A percentile compares a stretch with the other conserved stretches of the same genome.
Conservation (phyloP, 139 green algal species). For the Nannochloris sp. region DNA sequence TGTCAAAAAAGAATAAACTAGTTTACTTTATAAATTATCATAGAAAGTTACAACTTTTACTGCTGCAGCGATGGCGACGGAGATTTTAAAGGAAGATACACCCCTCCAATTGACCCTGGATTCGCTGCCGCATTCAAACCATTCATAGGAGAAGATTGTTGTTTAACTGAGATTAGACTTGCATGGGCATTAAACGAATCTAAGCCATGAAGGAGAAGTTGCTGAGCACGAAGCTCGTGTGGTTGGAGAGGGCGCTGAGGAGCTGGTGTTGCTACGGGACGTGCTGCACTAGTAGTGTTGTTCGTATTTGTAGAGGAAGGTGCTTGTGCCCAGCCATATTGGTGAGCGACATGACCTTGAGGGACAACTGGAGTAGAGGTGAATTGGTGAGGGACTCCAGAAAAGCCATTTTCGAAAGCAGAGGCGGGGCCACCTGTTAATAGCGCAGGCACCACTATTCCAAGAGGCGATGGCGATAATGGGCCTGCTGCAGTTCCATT, state of each 20-base stretch:
- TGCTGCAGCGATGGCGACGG: too few species aligned
- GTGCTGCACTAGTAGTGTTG: neutral
- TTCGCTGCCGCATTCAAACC: too few species aligned
- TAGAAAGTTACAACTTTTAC: neutral
- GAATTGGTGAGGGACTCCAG: neutral
- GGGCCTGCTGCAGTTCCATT: neutral
- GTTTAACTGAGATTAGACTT: neutral
- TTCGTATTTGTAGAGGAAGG: neutral
- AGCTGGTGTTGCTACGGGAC: neutral
- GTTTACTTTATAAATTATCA: neutral
- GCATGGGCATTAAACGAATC: neutral
- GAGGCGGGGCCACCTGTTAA: neutral
- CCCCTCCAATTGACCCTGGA: too few species aligned
- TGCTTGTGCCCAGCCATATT: neutral
- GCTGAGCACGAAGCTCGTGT: neutral
- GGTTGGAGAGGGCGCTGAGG: neutral
- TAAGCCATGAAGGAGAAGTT: neutral
- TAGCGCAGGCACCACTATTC: too few species aligned
- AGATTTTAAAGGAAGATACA: too few species aligned
- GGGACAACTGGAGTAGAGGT: neutral
- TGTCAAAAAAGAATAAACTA: neutral
- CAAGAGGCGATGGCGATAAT: too few species aligned
- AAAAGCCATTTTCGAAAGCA: slow-evolving; percentile 5
- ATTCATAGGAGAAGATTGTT: too few species aligned
- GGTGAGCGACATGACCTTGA: neutral